Percentiles rank a stretch among this genome's conserved stretches.
phyloP scores from a whole-genome alignment of 495 filamentous ascomycete species.

The Trichoderma asperelloides region DNA sequence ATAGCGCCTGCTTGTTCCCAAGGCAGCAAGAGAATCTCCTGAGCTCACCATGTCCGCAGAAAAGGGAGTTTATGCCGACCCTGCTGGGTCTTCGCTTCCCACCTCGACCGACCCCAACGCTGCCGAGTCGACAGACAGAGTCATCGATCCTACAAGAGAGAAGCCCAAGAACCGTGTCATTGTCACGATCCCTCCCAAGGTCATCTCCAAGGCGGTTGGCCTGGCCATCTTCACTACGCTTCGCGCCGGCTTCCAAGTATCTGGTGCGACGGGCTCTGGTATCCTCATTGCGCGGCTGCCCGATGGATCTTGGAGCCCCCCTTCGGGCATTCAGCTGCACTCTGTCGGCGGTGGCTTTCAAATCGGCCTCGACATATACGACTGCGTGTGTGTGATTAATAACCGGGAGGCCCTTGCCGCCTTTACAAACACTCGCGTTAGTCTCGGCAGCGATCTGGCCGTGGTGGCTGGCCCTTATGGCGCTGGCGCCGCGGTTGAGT shows the following conservation, averaged over 20 bases:
- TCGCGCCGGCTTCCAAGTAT: slow-evolving; percentile 61
- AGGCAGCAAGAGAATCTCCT: neutral
- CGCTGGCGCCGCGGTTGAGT: slow-evolving; percentile 47
- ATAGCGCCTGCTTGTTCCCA: neutral
- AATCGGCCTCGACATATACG: slow-evolving; percentile 75
- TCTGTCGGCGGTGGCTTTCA: slow-evolving; percentile 69
- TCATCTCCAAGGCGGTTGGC: slow-evolving; percentile 62
- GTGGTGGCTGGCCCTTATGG: slow-evolving; percentile 66
- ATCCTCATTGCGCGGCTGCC: slow-evolving; percentile 60
- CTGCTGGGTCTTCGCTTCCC: neutral
- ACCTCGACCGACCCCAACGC: slow-evolving; percentile 6
- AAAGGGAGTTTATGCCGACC: slow-evolving; percentile 5
- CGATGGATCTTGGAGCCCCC: slow-evolving; percentile 68
- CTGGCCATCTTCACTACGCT: slow-evolving; percentile 80
- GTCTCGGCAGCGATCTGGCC: slow-evolving; percentile 65
- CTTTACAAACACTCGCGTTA: slow-evolving; percentile 61
- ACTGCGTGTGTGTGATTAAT: slow-evolving; percentile 77
- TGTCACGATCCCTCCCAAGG: slow-evolving; percentile 64
- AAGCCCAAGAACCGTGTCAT: slow-evolving; percentile 20
- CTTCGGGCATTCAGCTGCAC: slow-evolving; percentile 67
- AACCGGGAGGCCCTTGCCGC: slow-evolving; percentile 58
- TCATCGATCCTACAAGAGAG: neutral
- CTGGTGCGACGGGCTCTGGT: slow-evolving; percentile 67
- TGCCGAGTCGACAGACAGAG: neutral
- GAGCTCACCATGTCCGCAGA: neutral